These are phyloP conservation scores for Trichoderma pleuroti DNA, from an alignment of 2,329 filamentous ascomycete species.

Conservation along the genomic window DNA sequence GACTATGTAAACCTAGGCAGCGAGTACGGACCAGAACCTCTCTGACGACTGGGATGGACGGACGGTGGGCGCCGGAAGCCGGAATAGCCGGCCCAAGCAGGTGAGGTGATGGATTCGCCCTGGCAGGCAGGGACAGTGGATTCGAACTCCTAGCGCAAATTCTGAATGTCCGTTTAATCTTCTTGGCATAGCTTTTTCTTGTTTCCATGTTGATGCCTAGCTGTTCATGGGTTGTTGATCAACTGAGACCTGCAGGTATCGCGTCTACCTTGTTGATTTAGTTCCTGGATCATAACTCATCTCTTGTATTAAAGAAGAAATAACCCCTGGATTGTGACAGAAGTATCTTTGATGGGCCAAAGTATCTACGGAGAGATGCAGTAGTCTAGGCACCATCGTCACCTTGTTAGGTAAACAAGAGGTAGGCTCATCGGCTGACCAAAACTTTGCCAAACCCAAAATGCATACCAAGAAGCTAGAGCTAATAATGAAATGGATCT, in stretches of 20 bases:
- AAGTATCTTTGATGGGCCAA: not conserved
- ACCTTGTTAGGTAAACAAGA: not conserved
- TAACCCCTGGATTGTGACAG: not conserved
- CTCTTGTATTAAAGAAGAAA: not conserved
- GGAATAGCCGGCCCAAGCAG: not conserved
- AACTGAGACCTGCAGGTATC: not conserved
- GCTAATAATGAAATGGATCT: not conserved
- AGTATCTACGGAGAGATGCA: not conserved
- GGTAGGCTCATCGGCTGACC: not conserved
- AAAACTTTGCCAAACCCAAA: not conserved
- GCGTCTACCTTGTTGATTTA: not conserved
- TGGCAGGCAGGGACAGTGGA: not conserved
- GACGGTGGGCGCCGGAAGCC: not conserved
- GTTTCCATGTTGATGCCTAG: not conserved
- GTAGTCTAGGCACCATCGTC: not conserved
- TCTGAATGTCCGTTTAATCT: not conserved
- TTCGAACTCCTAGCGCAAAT: not conserved
- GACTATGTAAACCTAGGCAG: not conserved
- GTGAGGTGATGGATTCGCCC: not conserved
- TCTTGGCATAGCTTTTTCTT: not conserved
- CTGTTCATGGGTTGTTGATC: not conserved
- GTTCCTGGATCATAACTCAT: not conserved
- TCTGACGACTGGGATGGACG: not conserved
- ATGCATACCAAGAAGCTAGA: not conserved
- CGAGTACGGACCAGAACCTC: not conserved